Percentiles rank a stretch among this genome's conserved stretches.
Conservation (phyloP, 2,329 filamentous ascomycete genomes). For the Phoma sp. region DNA sequence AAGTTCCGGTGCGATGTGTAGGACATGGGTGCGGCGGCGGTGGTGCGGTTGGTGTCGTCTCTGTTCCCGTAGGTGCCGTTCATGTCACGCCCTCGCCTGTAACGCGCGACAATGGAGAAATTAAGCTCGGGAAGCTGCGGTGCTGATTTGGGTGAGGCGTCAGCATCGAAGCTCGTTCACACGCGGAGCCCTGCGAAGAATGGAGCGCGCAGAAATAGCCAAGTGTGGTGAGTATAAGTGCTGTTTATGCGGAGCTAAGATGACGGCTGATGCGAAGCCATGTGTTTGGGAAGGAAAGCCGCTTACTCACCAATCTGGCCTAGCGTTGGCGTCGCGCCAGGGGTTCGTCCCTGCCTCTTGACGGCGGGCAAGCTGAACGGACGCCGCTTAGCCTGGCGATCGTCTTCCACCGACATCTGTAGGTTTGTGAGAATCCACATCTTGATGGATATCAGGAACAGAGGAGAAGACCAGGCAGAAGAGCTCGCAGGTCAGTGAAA, state of each 20-base stretch:
- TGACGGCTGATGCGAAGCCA: constrained; percentile 25
- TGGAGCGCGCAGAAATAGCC: constrained; percentile 11
- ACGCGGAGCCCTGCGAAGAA: neutral
- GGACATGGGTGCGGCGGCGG: constrained; percentile 33
- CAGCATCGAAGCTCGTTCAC: constrained; percentile 29
- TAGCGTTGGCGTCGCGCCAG: constrained; percentile 8
- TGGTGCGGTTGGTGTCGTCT: constrained; percentile 27
- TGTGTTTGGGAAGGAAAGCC: constrained; percentile 30
- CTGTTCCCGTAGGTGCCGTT: constrained; percentile 30
- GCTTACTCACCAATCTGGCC: constrained; percentile 17
- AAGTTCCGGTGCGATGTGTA: constrained; percentile 40
- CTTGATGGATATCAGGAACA: neutral
- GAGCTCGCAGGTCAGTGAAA: constrained; percentile 2
- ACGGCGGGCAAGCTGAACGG: constrained; percentile 12
- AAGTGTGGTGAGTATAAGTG: constrained; percentile 18
- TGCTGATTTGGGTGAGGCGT: constrained; percentile 19
- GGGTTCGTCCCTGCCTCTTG: constrained; percentile 14
- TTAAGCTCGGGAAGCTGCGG: constrained; percentile 31
- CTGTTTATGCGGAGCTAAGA: constrained; percentile 30
- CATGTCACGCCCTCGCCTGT: constrained; percentile 43
- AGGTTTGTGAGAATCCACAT: constrained; percentile 16
- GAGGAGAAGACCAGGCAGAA: neutral
- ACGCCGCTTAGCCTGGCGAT: constrained; percentile 4
- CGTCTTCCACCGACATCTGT: constrained; percentile 9
- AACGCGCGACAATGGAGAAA: constrained; percentile 20